Evolutionary conservation across 1,284 basidiomycete species (phyloP).

Genomic region (Cutaneotrichosporon cavernicola): DNA sequence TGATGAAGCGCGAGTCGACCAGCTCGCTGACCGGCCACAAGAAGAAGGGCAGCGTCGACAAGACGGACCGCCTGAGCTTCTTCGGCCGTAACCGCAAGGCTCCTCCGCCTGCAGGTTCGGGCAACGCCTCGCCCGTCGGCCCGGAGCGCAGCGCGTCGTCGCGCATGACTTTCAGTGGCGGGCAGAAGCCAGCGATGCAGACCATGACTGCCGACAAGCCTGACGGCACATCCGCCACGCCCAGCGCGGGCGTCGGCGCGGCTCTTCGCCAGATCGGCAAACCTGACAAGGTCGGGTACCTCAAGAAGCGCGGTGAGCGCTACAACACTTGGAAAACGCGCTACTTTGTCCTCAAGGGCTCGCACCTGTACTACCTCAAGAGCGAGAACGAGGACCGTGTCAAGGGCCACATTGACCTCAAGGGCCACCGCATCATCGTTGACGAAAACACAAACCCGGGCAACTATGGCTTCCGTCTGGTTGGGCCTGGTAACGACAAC

Average conservation of each 20-base stretch:
- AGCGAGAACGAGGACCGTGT: slow-evolving; percentile 80
- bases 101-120: slow-evolving; percentile 59
- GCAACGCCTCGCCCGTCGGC: slow-evolving; percentile 24
- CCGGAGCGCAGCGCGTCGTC: slow-evolving; percentile 28
- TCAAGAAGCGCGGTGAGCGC: slow-evolving; percentile 91
- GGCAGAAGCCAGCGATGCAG: slow-evolving; percentile 16
- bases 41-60: slow-evolving; percentile 51
- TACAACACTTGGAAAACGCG: slow-evolving; percentile 92
- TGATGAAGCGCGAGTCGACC: slow-evolving; percentile 46
- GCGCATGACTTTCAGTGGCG: slow-evolving; percentile 27
- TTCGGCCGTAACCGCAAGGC: slow-evolving; percentile 78
- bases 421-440: slow-evolving; percentile 88
- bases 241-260: slow-evolving; percentile 25
- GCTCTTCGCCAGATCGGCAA: slow-evolving; percentile 84
- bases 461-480: slow-evolving; percentile 90
- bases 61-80: slow-evolving; percentile 58
- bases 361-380: slow-evolving; percentile 80
- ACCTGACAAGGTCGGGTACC: slow-evolving; percentile 85
- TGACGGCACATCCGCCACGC: slow-evolving; percentile 30
- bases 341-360: slow-evolving; percentile 92
- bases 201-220: slow-evolving; percentile 29
- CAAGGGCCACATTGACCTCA: slow-evolving; percentile 91
- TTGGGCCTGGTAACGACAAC: slow-evolving; percentile 71
- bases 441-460: slow-evolving; percentile 92
- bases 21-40: slow-evolving; percentile 47